phyloP scores from a whole-genome alignment of 2,329 filamentous ascomycete genomes.

The Ceratocystiopsis sp. region DNA sequence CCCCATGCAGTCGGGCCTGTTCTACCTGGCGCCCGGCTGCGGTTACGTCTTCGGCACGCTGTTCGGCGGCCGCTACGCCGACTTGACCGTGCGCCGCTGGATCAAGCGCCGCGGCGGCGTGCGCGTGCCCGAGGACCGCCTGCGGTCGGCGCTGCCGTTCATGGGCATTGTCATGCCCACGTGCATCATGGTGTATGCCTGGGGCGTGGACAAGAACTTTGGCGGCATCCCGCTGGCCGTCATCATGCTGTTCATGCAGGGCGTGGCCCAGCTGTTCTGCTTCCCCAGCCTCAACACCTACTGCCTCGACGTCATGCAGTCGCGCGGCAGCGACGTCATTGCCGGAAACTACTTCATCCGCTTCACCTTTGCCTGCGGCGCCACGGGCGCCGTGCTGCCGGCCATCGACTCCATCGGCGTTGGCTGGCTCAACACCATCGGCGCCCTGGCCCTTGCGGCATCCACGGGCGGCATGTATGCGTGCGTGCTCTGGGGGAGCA shows the following conservation, averaged over 20 bases:
- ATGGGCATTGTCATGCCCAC: constrained; percentile 42
- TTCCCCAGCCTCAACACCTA: constrained; percentile 57
- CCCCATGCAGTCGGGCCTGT: constrained; percentile 47
- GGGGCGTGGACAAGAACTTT: constrained; percentile 23
- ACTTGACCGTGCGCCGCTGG: constrained; percentile 44
- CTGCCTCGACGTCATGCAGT: constrained; percentile 67
- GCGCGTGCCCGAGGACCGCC: constrained; percentile 52
- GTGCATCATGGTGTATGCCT: constrained; percentile 55
- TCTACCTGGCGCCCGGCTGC: constrained; percentile 52
- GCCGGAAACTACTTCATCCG: constrained; percentile 67
- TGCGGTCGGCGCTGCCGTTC: constrained; percentile 43
- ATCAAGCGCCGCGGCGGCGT: constrained; percentile 33
- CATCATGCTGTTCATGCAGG: constrained; percentile 51
- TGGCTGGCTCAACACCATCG: constrained; percentile 66
- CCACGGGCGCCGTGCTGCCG: constrained; percentile 55
- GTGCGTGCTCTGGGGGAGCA: constrained; percentile 30
- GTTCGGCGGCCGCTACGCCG: constrained; percentile 51
- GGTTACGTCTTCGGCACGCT: constrained; percentile 52
- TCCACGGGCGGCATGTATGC: constrained; percentile 28
- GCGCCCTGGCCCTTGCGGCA: constrained; percentile 35
- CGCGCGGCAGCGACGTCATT: constrained; percentile 52
- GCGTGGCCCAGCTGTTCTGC: constrained; percentile 50
- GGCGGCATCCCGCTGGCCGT: constrained; percentile 36
- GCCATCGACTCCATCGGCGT: constrained; percentile 59
- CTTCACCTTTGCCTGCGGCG: constrained; percentile 57